A percentile compares a stretch with the other conserved stretches of the same genome.
Conservation (phyloP, 164 flowering plant genomes). For the Nymphaea colorata region DNA sequence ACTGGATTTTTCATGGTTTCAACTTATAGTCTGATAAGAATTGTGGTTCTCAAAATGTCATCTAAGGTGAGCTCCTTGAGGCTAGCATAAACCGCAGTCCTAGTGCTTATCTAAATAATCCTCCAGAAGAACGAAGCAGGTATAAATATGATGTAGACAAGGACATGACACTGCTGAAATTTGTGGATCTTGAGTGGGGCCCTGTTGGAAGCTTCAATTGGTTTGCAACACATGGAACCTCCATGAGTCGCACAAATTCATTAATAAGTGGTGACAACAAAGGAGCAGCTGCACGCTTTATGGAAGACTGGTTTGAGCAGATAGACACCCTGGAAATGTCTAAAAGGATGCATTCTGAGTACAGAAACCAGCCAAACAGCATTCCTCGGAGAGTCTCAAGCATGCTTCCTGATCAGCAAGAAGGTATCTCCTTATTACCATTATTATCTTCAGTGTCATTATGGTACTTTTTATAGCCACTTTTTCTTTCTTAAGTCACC, state of each 20-base stretch:
- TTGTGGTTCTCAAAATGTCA: background rate
- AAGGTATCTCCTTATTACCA: slow-evolving; percentile 6
- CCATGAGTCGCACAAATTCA: slow-evolving; percentile 95
- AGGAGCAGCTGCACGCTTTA: slow-evolving; percentile 97
- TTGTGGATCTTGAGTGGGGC: slow-evolving; percentile 91
- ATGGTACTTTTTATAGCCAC: slow-evolving; percentile 4
- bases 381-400: slow-evolving; percentile 69
- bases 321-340: slow-evolving; percentile 13
- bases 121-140: slow-evolving; percentile 61
- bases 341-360: slow-evolving; percentile 14
- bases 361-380: slow-evolving; percentile 5
- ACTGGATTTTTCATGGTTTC: too few relatives aligned
- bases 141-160: slow-evolving; percentile 92
- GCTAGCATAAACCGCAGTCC: slow-evolving; percentile 96
- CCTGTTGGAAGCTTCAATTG: slow-evolving; percentile 96
- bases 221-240: slow-evolving; percentile 99
- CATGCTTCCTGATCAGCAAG: slow-evolving; percentile 33
- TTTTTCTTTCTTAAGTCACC: too few relatives aligned
- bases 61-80: slow-evolving; percentile 69
- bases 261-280: slow-evolving; percentile 98
- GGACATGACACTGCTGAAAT: slow-evolving; percentile 96
- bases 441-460: background rate
- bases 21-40: background rate
- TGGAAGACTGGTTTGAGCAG: slow-evolving; percentile 95
- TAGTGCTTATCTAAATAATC: slow-evolving; percentile 91